Conservation (phyloP, 2,329 filamentous ascomycete species). For the Calonectria fujianensis region DNA sequence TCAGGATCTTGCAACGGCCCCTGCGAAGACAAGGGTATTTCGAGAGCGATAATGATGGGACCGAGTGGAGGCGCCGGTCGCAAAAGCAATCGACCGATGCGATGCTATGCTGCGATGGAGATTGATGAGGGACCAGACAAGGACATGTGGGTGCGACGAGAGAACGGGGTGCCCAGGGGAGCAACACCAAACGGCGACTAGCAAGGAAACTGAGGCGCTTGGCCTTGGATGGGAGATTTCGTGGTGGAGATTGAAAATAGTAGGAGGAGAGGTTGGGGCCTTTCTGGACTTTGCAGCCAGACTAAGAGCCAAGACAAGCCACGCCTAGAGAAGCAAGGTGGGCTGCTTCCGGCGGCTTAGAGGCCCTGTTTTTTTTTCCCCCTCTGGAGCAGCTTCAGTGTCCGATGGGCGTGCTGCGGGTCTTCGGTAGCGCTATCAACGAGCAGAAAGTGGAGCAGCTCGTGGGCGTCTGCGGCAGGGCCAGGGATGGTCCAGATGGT, state of each 20-base stretch:
- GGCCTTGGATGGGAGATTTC: constrained; percentile 54
- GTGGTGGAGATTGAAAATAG: constrained; percentile 54
- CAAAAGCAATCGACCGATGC: constrained; percentile 53
- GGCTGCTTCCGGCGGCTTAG: constrained; percentile 54
- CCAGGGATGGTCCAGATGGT: constrained; percentile 38
- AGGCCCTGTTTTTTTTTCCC: constrained; percentile 34
- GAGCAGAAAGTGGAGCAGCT: constrained; percentile 46
- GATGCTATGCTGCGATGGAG: constrained; percentile 44
- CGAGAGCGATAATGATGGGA: constrained; percentile 50
- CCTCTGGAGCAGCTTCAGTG: constrained; percentile 13
- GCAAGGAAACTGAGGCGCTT: constrained; percentile 54
- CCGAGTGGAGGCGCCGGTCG: constrained; percentile 45
- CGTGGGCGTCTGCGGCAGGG: constrained; percentile 42
- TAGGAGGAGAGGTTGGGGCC: constrained; percentile 54
- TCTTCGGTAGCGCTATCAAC: constrained; percentile 40
- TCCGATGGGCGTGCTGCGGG: constrained; percentile 20
- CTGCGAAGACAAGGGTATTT: constrained; percentile 50
- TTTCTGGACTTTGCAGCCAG: constrained; percentile 28
- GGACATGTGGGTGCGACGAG: constrained; percentile 46
- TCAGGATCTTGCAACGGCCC: constrained; percentile 49
- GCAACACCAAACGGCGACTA: constrained; percentile 52
- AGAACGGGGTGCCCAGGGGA: constrained; percentile 43
- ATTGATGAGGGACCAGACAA: constrained; percentile 46
- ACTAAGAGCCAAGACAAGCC: constrained; percentile 33
- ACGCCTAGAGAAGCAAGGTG: constrained; percentile 44